These are phyloP conservation scores for Diplodia corticola DNA, from an alignment of 2,329 filamentous ascomycete species.

Conservation along the genomic window DNA sequence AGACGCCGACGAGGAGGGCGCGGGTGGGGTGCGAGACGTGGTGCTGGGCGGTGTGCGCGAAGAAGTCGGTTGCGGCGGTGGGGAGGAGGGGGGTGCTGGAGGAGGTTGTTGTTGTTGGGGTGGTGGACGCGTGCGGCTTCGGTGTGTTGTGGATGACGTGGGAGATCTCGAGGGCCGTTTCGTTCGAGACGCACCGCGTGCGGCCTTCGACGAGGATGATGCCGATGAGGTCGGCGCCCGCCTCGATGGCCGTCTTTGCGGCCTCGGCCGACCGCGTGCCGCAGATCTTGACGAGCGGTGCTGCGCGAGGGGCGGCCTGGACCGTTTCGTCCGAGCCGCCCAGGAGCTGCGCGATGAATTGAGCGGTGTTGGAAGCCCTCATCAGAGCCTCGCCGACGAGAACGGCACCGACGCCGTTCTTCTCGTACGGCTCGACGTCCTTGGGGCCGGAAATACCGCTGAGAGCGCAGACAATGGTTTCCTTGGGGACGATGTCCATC, in stretches of 20 bases:
- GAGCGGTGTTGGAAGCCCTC: slow-evolving; percentile 78
- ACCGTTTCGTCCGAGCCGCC: slow-evolving; percentile 49
- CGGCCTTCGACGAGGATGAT: slow-evolving; percentile 86
- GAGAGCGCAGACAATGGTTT: slow-evolving; percentile 86
- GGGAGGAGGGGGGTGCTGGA: slow-evolving; percentile 33
- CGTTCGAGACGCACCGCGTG: slow-evolving; percentile 75
- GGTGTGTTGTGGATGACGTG: slow-evolving; percentile 65
- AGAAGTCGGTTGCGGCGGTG: slow-evolving; percentile 64
- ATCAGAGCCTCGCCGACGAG: slow-evolving; percentile 95
- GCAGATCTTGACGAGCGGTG: slow-evolving; percentile 79
- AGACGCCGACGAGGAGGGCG: slow-evolving; percentile 86
- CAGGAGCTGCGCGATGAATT: slow-evolving; percentile 83
- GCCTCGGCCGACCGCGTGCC: slow-evolving; percentile 83
- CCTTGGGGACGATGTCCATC: slow-evolving; percentile 80
- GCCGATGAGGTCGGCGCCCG: slow-evolving; percentile 87
- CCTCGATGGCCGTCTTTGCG: slow-evolving; percentile 75
- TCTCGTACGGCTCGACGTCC: slow-evolving; percentile 84
- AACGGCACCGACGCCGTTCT: slow-evolving; percentile 87
- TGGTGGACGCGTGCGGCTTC: slow-evolving; percentile 33
- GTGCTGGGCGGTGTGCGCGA: slow-evolving; percentile 55
- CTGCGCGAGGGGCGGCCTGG: slow-evolving; percentile 20
- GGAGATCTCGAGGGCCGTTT: slow-evolving; percentile 79
- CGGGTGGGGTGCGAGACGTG: slow-evolving; percentile 56
- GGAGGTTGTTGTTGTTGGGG: slow-evolving; percentile 29
- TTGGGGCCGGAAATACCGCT: slow-evolving; percentile 89